phyloP scores from a whole-genome alignment of 441 rosid species.

The Syzygium syzygioides region DNA sequence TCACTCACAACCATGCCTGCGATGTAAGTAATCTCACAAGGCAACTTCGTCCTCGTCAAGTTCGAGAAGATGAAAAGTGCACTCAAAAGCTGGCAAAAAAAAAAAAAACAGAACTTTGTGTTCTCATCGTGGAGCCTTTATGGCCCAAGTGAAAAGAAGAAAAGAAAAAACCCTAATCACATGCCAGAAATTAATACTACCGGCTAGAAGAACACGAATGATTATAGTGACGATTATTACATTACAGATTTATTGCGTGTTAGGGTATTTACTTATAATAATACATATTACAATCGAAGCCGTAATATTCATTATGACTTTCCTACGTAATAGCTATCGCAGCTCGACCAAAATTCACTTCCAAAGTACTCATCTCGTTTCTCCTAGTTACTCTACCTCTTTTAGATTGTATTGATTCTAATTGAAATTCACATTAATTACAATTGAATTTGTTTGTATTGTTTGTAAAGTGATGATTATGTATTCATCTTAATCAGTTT shows the following conservation, averaged over 20 bases:
- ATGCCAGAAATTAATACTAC: not conserved
- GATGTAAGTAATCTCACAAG: not conserved
- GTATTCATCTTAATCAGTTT: not conserved
- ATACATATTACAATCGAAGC: not conserved
- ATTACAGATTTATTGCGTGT: not conserved
- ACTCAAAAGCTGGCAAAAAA: not conserved
- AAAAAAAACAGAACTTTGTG: not conserved
- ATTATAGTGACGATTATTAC: not conserved
- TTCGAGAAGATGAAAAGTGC: not conserved
- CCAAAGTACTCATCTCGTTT: not conserved
- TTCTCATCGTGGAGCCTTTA: not conserved
- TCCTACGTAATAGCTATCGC: accelerated
- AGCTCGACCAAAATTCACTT: accelerated
- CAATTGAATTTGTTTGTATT: not conserved
- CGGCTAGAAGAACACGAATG: accelerated
- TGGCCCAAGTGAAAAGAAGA: not conserved
- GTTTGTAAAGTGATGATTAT: not conserved
- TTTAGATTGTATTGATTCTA: not conserved
- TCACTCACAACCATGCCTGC: not conserved
- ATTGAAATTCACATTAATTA: not conserved
- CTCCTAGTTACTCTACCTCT: not conserved
- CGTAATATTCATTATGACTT: not conserved
- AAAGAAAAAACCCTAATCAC: not conserved
- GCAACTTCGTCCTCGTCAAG: not conserved
- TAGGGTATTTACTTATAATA: not conserved